Evolutionary conservation across 208 protist genomes (phyloP), one percentile per base, ranked within the genome.

Genomic region (Novymonas esmeraldas): DNA sequence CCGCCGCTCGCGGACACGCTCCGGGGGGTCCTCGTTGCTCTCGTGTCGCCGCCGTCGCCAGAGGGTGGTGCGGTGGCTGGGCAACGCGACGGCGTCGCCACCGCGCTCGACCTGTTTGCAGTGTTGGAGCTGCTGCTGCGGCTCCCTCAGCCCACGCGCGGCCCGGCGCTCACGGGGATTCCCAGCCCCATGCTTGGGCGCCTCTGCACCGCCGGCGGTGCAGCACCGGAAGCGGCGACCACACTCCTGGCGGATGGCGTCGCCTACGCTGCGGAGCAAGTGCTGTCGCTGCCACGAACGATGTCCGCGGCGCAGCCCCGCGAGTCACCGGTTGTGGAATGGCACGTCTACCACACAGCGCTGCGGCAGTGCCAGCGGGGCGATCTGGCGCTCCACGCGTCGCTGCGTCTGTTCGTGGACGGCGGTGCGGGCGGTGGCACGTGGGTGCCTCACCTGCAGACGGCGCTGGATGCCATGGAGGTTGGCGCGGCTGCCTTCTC

Each of bases 301-400:
- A 6, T 11, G 51, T 1, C 18, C 34, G 22, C 51, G 31, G n/a
- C 11, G 20, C 31, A 11, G 16, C 16, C 31, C n/a, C n/a, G n/a
- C n/a, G n/a, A n/a, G n/a, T n/a, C n/a, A n/a, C n/a, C n/a, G n/a
- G n/a, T n/a, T n/a, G n/a, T n/a, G 20, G 11, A 6, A 14, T 60
- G 55, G 55, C 55, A 60, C 28, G n/a, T 22, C 22, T 45, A 45
- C 42, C 55, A 60, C 55, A 24, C 44, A 10, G 55, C 55, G 33
- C 55, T 45, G 38, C 55, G 55, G 28, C 55, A 45, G 22, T 22
- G 55, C 26, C 20, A 34, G 9, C n/a, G 28, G 20, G 36, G 44
- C 42, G 55, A 60, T 13, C 20, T 11, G n/a, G 55, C 55, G n/a
- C 42, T 26, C 5, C 55, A 60, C 33, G 18, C 55, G 38, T 29